Base-by-base conservation (phyloP, 1,284 basidiomycete species). In the Cutaneotrichosporon spelunceum region DNA sequence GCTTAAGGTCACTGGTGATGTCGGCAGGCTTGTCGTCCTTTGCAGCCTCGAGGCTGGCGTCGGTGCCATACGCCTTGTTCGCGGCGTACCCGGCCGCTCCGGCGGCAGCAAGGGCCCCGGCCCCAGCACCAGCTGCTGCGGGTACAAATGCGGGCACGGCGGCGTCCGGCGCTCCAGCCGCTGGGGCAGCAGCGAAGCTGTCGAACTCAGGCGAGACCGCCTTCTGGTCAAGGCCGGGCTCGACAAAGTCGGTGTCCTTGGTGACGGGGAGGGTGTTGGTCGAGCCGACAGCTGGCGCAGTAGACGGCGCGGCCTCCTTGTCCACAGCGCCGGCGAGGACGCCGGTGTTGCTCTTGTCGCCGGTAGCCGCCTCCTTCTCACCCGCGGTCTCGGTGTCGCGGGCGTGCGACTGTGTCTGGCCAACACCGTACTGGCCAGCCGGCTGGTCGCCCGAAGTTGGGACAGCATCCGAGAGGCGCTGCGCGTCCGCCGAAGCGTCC, bases 311-410 rank as follows among this genome's bases (percentile, higher is more conserved):
- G 21, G 57, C 65, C 59, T 62, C 52, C 3, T 49, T 29, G 49
- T 73, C 70, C 0, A 68, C 72, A 21, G 72, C 66, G 19, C 33
- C 52, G 13, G 21, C 24, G 34, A 42, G 39, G 16, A 42, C 16
- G 39, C 39, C 39, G 19, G 39, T n/a, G 39, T 42, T 36, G 34
- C 34, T 42, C 39, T 42, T 42, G 3, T n/a, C 39, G 16, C 7
- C 4, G 6, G 13, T 1, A 8, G 14, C 19, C 39, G 8, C 19
- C 16, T 30, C 30, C 30, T 30, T 30, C 30, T 30, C 30, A 5
- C 30, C 30, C 30, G 30, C 10, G 30, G 30, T 30, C 6, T 30
- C 30, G 30, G 10, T 10, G 30, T 30, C 30, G 10, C 30, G 30
- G 30, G 30, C 30, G 30, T 6, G 10, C 30, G 30, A 30, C 30